Evolutionary conservation across 148 eudicot genomes (phyloP), one percentile per base, ranked within the genome.

Genomic region (Polygonum aviculare): DNA sequence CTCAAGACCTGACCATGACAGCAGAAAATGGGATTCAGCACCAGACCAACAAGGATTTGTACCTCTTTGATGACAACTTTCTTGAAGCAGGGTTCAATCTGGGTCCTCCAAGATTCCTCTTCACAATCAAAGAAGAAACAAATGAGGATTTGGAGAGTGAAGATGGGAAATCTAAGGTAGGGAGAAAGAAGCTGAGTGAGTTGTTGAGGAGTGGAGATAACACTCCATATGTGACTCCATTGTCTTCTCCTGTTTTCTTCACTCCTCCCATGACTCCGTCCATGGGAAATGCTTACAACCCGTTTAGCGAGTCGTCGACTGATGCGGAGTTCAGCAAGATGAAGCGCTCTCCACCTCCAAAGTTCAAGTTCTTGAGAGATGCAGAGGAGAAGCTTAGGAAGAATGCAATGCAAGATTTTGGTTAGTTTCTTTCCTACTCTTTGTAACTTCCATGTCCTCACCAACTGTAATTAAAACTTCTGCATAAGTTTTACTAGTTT

Each of bases 71-170:
- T 69, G 92, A 79, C 44, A 78, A 80, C 33, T 59, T 63, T 19
- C 69, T 19, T 11, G 12, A 87, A 84, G 48, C 74, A 26, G 35
- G 12, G 45, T 9, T 85, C 33, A 31, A 71, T 31, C 47, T 77
- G 11, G 90, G 90, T 31, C 88, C 91, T 62, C 89, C 92, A 52
- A 81, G 97, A 59, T 88, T 86, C 83, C 85, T 91, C 36, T 91
- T 84, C 89, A 83, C 97, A 4, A 91, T 91, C 41, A 84, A 84
- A n/a, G 97, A 91, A 73, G 97, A 89, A 81, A 88, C 97, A 26
- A 87, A 79, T 47, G 97, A 91, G 33, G 97, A 91, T 77, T 82
- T 91, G 79, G 97, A 88, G 39, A 78, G 85, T 69, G 93, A 91
- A 81, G 92, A 90, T 81, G 85, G 83, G 22, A 78, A 82, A 77